Conservation (phyloP, 306 rosid genomes). For the Calophaca sinica region DNA sequence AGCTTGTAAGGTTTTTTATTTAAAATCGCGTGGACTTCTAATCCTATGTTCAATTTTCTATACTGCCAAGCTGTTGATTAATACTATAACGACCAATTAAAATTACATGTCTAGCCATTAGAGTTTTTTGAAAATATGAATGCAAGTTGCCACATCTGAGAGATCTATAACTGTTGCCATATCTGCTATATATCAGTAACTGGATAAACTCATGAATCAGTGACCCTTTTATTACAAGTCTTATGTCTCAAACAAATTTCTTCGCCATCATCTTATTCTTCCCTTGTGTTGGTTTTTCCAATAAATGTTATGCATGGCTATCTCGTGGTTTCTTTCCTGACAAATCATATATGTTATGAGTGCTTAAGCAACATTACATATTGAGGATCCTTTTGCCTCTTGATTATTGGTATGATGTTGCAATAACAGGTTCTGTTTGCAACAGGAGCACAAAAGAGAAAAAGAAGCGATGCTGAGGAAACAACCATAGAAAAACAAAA, state of each 20-base stretch:
- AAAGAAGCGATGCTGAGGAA: slow-evolving; percentile 49
- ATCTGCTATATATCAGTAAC: slow-evolving; percentile 14
- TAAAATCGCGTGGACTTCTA: slow-evolving; percentile 25
- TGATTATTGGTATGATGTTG: slow-evolving; percentile 12
- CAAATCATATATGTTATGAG: background rate
- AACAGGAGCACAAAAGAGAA: slow-evolving; percentile 62
- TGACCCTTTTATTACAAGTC: slow-evolving; percentile 4
- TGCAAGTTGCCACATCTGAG: slow-evolving; percentile 14
- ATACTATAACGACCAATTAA: slow-evolving; percentile 23
- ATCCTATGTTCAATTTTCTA: slow-evolving; percentile 33
- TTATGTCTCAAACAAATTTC: background rate
- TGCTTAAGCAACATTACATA: slow-evolving; percentile 30
- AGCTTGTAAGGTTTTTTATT: background rate
- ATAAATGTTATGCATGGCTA: background rate
- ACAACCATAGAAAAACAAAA: slow-evolving; percentile 46
- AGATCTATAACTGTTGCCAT: slow-evolving; percentile 14
- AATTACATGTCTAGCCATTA: slow-evolving; percentile 18
- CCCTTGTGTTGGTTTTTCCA: background rate
- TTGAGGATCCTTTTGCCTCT: slow-evolving; percentile 28
- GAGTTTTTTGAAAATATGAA: slow-evolving; percentile 27
- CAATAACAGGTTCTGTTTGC: slow-evolving; percentile 38
- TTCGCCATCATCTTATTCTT: background rate
- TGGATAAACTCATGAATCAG: slow-evolving; percentile 32
- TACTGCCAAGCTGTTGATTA: slow-evolving; percentile 11
- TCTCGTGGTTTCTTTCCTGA: slow-evolving; percentile 35